Conservation (phyloP, 345 rosid species). For the Pistacia vera region DNA sequence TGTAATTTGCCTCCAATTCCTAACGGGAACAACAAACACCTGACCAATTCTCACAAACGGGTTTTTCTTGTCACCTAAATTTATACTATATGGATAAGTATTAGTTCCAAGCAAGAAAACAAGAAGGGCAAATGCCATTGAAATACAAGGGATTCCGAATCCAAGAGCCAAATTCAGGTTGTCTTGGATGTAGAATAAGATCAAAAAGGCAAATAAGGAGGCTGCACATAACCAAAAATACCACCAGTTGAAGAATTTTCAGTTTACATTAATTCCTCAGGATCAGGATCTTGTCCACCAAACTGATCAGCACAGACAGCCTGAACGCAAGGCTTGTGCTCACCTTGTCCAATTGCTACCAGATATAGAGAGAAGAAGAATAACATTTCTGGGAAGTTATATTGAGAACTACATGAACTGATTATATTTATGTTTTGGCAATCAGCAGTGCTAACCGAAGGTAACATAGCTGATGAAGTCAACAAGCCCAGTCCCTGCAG, state of each 20-base stretch:
- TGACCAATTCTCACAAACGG: conserved; percentile 32
- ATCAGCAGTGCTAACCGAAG: too few species aligned
- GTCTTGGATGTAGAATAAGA: background rate
- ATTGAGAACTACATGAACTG: too few species aligned
- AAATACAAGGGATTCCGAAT: conserved; percentile 21
- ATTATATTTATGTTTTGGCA: too few species aligned
- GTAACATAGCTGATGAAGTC: too few species aligned
- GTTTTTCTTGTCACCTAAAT: conserved; percentile 9
- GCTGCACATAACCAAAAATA: background rate
- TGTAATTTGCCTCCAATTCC: conserved; percentile 45
- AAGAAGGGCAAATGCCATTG: conserved; percentile 29
- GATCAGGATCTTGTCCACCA: background rate
- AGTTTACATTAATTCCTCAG: background rate
- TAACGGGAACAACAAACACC: conserved; percentile 29
- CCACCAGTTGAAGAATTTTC: background rate
- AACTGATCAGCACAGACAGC: background rate
- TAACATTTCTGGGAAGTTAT: too few species aligned
- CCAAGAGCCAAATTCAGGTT: background rate
- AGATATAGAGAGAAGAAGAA: background rate
- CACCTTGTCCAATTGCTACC: background rate
- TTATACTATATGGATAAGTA: conserved; percentile 21
- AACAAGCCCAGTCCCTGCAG: too few species aligned
- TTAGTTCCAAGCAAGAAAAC: conserved; percentile 33
- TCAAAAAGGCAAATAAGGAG: background rate
- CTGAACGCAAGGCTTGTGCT: background rate